Conservation (phyloP, 176 grass and related monocot genomes). For the Ensete ventricosum region DNA sequence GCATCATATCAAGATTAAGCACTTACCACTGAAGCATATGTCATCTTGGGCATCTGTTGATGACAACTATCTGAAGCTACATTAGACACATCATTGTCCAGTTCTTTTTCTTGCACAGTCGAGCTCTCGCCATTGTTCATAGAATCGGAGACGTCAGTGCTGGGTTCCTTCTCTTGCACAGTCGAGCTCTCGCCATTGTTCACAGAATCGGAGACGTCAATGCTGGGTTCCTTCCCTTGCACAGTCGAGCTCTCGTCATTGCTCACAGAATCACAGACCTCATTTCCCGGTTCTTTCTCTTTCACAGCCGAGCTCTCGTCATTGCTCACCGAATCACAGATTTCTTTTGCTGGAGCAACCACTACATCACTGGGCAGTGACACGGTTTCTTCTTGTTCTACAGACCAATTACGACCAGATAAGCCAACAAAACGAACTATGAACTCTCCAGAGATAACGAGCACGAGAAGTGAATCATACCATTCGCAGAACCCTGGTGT, state of each 20-base stretch:
- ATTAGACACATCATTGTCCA: not conserved
- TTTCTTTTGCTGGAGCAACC: no score
- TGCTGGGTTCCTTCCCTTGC: not conserved
- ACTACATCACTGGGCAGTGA: no score
- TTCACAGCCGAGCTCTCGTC: constrained; percentile 25
- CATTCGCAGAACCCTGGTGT: constrained; percentile 23
- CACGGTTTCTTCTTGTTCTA: no score
- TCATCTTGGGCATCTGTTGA: constrained; percentile 59
- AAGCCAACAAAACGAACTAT: no score
- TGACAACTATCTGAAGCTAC: not conserved
- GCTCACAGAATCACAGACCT: not conserved
- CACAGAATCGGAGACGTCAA: not conserved
- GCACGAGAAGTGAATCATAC: constrained; percentile 31
- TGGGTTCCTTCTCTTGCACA: not conserved
- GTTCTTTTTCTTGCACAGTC: constrained; percentile 11
- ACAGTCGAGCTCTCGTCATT: constrained; percentile 24
- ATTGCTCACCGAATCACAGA: no score
- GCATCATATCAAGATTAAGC: not conserved
- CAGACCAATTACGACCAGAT: no score
- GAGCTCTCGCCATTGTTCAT: constrained; percentile 13
- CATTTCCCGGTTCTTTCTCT: not conserved
- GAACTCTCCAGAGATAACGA: no score
- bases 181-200: constrained; percentile 18
- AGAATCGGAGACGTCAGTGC: not conserved
- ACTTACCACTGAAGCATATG: constrained; percentile 86